A percentile compares a stretch with the other conserved stretches of the same genome.
These are phyloP conservation scores for Ophiostoma sp. DNA, from an alignment of 2,329 filamentous ascomycete genomes.

Conservation along the genomic window DNA sequence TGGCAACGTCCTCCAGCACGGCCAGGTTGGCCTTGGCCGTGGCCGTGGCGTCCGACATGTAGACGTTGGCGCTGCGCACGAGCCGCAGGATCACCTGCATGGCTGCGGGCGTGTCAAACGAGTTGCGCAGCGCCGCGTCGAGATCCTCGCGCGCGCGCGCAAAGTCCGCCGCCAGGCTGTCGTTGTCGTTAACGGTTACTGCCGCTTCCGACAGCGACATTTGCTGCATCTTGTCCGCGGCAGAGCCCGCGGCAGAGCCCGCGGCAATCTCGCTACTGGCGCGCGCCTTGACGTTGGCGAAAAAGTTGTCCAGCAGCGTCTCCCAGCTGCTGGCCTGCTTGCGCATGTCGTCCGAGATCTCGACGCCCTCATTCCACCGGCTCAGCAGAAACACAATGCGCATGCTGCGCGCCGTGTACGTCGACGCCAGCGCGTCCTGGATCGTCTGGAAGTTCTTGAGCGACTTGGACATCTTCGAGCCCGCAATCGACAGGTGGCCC, in stretches of 20 bases:
- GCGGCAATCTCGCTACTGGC: constrained; percentile 19
- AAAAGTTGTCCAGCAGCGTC: constrained; percentile 29
- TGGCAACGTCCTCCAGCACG: constrained; percentile 39
- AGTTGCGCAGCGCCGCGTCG: constrained; percentile 59
- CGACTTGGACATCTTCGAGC: constrained; percentile 68
- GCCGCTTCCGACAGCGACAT: constrained; percentile 20
- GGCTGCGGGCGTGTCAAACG: constrained; percentile 61
- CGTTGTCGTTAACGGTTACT: no score
- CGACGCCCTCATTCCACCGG: constrained; percentile 63
- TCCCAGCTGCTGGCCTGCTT: constrained; percentile 58
- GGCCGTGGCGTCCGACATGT: constrained; percentile 29
- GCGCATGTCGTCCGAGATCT: constrained; percentile 62
- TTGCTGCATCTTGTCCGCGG: constrained; percentile 15
- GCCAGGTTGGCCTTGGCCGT: constrained; percentile 27
- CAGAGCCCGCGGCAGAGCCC: no score
- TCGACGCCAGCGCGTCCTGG: constrained; percentile 54
- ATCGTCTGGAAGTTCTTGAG: constrained; percentile 72
- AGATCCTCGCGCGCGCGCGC: constrained; percentile 52
- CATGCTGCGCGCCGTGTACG: constrained; percentile 60
- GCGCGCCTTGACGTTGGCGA: constrained; percentile 27
- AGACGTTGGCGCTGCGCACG: constrained; percentile 57
- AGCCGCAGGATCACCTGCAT: constrained; percentile 59
- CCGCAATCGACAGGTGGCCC: constrained; percentile 47
- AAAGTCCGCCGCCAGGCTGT: constrained; percentile 38
- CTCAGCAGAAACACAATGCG: constrained; percentile 65